A percentile compares a stretch with the other conserved stretches of the same genome.
Evolutionary conservation across 257 asterid species (phyloP).

Genomic region (Capsicum baccatum): DNA sequence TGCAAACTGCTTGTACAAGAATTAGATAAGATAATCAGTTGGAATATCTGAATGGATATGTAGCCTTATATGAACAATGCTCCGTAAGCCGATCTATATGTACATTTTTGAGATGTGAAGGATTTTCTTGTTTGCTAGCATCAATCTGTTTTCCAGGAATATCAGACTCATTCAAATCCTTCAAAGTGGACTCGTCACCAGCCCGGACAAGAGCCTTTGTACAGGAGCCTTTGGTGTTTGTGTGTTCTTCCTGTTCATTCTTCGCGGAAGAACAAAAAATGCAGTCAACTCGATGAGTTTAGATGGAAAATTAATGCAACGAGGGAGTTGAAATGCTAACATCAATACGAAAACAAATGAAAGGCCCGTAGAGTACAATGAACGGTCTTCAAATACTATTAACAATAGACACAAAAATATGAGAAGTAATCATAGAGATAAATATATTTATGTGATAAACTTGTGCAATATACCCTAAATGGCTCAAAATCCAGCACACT

Average conservation of each 20-base stretch:
- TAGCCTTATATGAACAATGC: conserved; percentile 15
- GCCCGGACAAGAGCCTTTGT: conserved; percentile 30
- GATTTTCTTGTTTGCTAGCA: conserved; percentile 25
- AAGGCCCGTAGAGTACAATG: not conserved
- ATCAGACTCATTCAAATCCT: conserved; percentile 26
- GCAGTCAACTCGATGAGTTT: not conserved
- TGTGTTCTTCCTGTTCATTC: conserved; percentile 29
- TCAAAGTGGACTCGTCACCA: conserved; percentile 26
- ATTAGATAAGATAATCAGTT: not conserved
- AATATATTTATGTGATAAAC: not conserved
- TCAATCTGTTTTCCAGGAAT: conserved; percentile 29
- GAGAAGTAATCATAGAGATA: not conserved
- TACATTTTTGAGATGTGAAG: conserved; percentile 39
- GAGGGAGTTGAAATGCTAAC: conserved; percentile 14
- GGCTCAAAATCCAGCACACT: not conserved
- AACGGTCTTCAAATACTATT: not conserved
- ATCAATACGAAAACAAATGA: not conserved
- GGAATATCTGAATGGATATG: not conserved
- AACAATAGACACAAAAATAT: not conserved
- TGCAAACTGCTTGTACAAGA: conserved; percentile 36
- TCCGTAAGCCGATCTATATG: not conserved
- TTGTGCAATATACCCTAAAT: not conserved
- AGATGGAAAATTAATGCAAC: not conserved
- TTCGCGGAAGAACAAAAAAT: conserved; percentile 9
- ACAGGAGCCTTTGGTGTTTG: conserved; percentile 20